Conservation (phyloP, 2,329 filamentous ascomycete genomes). For the Pseudogymnoascus sp. region DNA sequence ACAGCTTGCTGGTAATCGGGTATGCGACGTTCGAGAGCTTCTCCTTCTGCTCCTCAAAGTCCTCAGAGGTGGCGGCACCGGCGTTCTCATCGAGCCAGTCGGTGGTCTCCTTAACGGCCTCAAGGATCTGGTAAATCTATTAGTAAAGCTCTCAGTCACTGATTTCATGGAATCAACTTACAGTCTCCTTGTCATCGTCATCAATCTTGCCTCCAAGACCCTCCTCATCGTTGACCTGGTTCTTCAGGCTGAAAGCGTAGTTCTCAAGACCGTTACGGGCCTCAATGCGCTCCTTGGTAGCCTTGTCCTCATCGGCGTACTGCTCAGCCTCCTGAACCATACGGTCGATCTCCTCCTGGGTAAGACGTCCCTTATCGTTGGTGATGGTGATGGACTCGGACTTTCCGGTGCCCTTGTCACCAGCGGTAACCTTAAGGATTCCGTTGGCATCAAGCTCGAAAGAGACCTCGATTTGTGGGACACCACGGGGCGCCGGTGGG, state of each 20-base stretch:
- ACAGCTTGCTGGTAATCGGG: constrained; percentile 98
- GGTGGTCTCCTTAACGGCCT: constrained; percentile 92
- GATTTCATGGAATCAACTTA: constrained; percentile 38
- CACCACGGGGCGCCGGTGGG: constrained; percentile 86
- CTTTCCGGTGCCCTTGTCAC: constrained; percentile 98
- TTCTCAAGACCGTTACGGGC: constrained; percentile 95
- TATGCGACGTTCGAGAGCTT: constrained; percentile 95
- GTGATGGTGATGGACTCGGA: constrained; percentile 96
- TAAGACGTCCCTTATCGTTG: constrained; percentile 98
- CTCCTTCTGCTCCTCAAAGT: constrained; percentile 99
- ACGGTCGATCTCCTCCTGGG: constrained; percentile 94
- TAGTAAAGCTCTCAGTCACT: constrained; percentile 26
- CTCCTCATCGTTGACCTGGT: constrained; percentile 95
- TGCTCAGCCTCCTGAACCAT: constrained; percentile 99
- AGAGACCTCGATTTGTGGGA: constrained; percentile 95
- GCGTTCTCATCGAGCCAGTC: constrained; percentile 98
- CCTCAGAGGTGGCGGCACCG: constrained; percentile 75
- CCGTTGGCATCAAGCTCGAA: constrained; percentile 98
- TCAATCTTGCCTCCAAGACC: constrained; percentile 97
- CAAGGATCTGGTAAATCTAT: constrained; percentile 55
- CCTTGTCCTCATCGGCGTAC: constrained; percentile 99
- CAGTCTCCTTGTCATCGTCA: constrained; percentile 95
- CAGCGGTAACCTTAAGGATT: constrained; percentile 91
- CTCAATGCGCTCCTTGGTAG: constrained; percentile 92
- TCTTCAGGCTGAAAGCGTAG: constrained; percentile 98